A percentile compares a stretch with the other conserved stretches of the same genome.
Evolutionary conservation across 192 early-diverging fungal species (phyloP).

Genomic region (Backusella westeae): DNA sequence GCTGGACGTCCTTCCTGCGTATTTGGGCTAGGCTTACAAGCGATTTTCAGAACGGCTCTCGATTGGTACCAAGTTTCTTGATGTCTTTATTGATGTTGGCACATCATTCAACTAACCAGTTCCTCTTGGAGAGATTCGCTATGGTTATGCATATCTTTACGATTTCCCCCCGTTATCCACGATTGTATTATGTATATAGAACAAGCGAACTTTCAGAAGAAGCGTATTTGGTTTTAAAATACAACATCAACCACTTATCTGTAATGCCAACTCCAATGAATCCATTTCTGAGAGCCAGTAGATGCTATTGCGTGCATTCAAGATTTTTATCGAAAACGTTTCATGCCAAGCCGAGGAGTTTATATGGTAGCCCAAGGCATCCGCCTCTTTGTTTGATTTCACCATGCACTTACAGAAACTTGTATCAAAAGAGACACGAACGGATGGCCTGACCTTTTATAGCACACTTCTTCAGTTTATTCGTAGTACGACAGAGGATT

Average conservation of each 20-base stretch:
- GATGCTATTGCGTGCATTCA: slow-evolving; percentile 30
- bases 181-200: not conserved
- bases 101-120: slow-evolving; percentile 9
- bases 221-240: not conserved
- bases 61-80: slow-evolving; percentile 25
- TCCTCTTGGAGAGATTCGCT: slow-evolving; percentile 14
- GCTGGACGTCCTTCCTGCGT: slow-evolving; percentile 28
- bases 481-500: slow-evolving; percentile 19
- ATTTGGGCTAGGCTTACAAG: slow-evolving; percentile 32
- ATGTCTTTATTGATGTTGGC: slow-evolving; percentile 23
- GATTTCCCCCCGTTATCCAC: slow-evolving; percentile 16
- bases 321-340: slow-evolving; percentile 27
- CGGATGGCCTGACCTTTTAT: not conserved
- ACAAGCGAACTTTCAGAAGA: not conserved
- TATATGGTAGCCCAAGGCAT: slow-evolving; percentile 15
- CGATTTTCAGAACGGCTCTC: slow-evolving; percentile 19
- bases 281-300: slow-evolving; percentile 28
- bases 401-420: not conserved
- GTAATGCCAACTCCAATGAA: slow-evolving; percentile 20
- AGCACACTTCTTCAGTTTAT: slow-evolving; percentile 15
- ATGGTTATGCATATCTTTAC: slow-evolving; percentile 37
- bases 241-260: not conserved
- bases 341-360: slow-evolving; percentile 19
- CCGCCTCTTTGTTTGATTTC: not conserved
- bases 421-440: not conserved